Conservation (phyloP, 2,329 filamentous ascomycete genomes). For the Uncinocarpus reesii region DNA sequence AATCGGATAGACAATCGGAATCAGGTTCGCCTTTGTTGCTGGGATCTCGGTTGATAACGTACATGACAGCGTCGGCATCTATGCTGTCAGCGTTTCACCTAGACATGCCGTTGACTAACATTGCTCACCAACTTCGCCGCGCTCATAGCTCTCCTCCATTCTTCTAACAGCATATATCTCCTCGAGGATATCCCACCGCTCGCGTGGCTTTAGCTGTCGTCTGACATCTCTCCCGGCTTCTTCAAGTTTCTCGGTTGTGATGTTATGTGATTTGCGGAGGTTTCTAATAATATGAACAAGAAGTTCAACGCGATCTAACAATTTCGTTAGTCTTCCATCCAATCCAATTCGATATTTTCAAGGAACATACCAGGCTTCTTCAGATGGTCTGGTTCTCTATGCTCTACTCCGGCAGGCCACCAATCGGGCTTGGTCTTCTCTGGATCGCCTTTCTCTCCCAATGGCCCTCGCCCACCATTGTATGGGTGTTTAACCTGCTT, state of each 20-base stretch:
- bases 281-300: constrained; percentile 35
- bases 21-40: constrained; percentile 18
- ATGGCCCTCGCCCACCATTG: constrained; percentile 36
- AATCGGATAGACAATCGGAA: constrained; percentile 11
- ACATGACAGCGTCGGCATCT: constrained; percentile 31
- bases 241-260: constrained; percentile 32
- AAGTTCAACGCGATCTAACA: constrained; percentile 29
- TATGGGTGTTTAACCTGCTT: constrained; percentile 42
- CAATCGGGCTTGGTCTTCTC: constrained; percentile 38
- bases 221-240: constrained; percentile 32
- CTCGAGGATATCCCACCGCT: constrained; percentile 31
- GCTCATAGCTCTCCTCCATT: constrained; percentile 34
- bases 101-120: not conserved
- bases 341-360: not conserved
- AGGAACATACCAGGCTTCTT: constrained; percentile 35
- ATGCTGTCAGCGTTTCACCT: not conserved
- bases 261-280: constrained; percentile 24
- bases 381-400: constrained; percentile 42
- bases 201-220: constrained; percentile 28
- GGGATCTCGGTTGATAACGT: constrained; percentile 30
- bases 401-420: constrained; percentile 38
- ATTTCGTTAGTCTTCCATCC: not conserved
- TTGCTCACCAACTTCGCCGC: constrained; percentile 30
- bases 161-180: constrained; percentile 34
- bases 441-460: constrained; percentile 32